Evolutionary conservation across 768 basidiomycete genomes (phyloP).

Genomic region (Strobilomyces dryophilus): DNA sequence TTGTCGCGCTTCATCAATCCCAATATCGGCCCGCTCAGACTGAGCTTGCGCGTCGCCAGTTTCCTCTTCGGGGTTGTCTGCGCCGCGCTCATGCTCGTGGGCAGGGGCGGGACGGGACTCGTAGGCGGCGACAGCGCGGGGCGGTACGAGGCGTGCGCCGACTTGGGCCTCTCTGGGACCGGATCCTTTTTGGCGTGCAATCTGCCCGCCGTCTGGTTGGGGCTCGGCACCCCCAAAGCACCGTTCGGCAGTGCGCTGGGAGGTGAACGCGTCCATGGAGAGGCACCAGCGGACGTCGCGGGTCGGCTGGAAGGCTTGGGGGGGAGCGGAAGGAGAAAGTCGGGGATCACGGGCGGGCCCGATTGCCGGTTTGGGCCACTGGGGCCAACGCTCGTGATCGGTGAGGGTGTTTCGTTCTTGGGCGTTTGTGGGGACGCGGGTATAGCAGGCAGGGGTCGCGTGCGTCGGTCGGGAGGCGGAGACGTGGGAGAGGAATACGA

Average conservation of each 20-base stretch:
- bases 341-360: background rate
- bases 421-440: slow-evolving; percentile 29
- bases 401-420: slow-evolving; percentile 15
- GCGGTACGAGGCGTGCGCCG: slow-evolving; percentile 24
- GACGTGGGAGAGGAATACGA: slow-evolving; percentile 8
- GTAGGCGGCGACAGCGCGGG: slow-evolving; percentile 12
- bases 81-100: slow-evolving; percentile 17
- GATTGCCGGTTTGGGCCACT: slow-evolving; percentile 11
- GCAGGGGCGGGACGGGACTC: slow-evolving; percentile 14
- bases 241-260: background rate
- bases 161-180: slow-evolving; percentile 19
- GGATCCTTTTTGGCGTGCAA: background rate
- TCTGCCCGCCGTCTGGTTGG: background rate
- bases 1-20: slow-evolving; percentile 54
- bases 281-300: slow-evolving; percentile 37
- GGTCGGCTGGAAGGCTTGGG: slow-evolving; percentile 31
- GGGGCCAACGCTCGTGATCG: slow-evolving; percentile 16
- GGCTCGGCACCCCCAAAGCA: slow-evolving; percentile 1
- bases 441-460: slow-evolving; percentile 24
- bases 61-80: slow-evolving; percentile 27
- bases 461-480: slow-evolving; percentile 7
- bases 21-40: slow-evolving; percentile 56
- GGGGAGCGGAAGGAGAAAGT: background rate
- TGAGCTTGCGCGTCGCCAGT: slow-evolving; percentile 58
- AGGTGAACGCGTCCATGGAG: slow-evolving; percentile 7